Evolutionary conservation across 2,329 filamentous ascomycete genomes (phyloP).

Genomic region (Tolypocladium cylindrosporum): DNA sequence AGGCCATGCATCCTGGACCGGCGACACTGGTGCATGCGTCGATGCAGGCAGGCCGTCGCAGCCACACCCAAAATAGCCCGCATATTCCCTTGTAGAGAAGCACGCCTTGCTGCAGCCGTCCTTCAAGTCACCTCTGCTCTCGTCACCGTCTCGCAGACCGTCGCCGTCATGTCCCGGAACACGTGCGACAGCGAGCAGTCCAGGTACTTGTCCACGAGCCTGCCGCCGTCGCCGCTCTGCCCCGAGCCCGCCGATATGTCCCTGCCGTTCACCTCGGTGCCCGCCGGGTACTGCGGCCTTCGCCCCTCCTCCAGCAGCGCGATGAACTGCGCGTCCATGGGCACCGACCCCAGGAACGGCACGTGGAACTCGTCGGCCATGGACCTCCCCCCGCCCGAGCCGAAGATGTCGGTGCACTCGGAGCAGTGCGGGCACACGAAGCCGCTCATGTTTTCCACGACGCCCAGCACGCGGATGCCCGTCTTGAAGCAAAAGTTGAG

Average conservation of each 20-base stretch:
- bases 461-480: constrained; percentile 67
- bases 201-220: constrained; percentile 61
- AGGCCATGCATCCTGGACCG: not conserved
- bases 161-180: constrained; percentile 53
- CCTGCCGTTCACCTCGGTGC: constrained; percentile 51
- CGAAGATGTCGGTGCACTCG: constrained; percentile 91
- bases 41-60: not conserved
- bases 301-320: constrained; percentile 68
- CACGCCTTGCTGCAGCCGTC: not conserved
- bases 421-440: constrained; percentile 73
- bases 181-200: constrained; percentile 60
- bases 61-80: not conserved
- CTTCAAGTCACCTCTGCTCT: not conserved
- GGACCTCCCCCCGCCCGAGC: constrained; percentile 75
- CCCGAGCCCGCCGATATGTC: constrained; percentile 27
- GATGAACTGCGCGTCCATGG: constrained; percentile 89
- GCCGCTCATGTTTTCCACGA: constrained; percentile 94
- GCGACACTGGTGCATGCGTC: not conserved
- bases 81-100: not conserved
- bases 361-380: constrained; percentile 86
- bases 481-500: constrained; percentile 89
- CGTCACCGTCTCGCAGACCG: not conserved
- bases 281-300: constrained; percentile 57
- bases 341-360: constrained; percentile 74
- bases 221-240: constrained; percentile 4